These are phyloP conservation scores for Ceratobasidium sp. DNA, from an alignment of 1,284 basidiomycete genomes.

Conservation along the genomic window DNA sequence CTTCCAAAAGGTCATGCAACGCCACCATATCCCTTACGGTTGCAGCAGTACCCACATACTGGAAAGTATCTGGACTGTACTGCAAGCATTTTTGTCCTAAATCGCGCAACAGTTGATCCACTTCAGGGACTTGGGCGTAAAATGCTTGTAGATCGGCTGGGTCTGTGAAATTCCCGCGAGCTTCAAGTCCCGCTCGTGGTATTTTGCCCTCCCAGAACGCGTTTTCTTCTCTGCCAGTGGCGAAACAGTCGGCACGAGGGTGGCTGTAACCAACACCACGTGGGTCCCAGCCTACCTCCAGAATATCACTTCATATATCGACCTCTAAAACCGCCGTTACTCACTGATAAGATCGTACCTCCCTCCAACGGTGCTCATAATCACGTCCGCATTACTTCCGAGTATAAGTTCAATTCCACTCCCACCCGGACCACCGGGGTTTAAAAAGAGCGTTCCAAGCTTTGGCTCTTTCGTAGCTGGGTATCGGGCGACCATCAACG, in stretches of 20 bases:
- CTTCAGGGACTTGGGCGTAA: slow-evolving; percentile 18
- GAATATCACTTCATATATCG: too few relatives aligned
- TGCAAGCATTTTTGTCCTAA: slow-evolving; percentile 13
- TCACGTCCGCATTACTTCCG: not conserved
- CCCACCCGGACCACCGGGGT: slow-evolving; percentile 33
- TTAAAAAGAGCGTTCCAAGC: slow-evolving; percentile 42
- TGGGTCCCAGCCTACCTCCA: slow-evolving; percentile 43
- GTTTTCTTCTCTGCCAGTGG: not conserved
- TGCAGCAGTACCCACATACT: slow-evolving; percentile 34
- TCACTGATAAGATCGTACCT: slow-evolving; percentile 16
- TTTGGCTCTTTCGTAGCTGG: slow-evolving; percentile 25
- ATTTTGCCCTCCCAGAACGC: slow-evolving; percentile 15
- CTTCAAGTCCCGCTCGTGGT: not conserved
- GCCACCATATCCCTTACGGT: slow-evolving; percentile 31
- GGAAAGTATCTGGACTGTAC: not conserved
- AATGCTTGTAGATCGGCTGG: slow-evolving; percentile 9
- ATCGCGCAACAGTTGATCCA: slow-evolving; percentile 13
- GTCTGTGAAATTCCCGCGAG: slow-evolving; percentile 15
- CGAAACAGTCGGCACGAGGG: slow-evolving; percentile 15
- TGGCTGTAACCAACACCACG: slow-evolving; percentile 32
- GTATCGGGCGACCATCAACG: slow-evolving; percentile 22
- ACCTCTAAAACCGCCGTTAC: too few relatives aligned
- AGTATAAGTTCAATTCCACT: not conserved
- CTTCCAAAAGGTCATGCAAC: slow-evolving; percentile 22
- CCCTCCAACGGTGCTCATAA: not conserved